phyloP scores from a whole-genome alignment of 2,329 filamentous ascomycete genomes.

The Furcasterigmium sp. region DNA sequence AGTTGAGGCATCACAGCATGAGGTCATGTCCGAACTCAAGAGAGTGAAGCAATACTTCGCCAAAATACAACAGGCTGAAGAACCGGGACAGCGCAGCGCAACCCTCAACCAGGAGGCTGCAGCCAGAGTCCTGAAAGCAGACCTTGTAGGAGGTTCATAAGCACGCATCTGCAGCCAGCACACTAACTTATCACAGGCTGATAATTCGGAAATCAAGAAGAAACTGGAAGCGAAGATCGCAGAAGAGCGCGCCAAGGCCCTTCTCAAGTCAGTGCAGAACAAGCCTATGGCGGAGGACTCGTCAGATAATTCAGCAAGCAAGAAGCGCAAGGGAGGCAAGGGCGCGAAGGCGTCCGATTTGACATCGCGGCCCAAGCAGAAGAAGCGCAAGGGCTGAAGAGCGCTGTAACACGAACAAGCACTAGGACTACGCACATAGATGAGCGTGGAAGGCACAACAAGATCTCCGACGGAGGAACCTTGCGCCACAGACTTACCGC shows the following conservation, averaged over 20 bases:
- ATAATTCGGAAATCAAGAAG: conserved; percentile 45
- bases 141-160: conserved; percentile 53
- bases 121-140: conserved; percentile 75
- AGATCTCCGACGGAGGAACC: no score
- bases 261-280: conserved; percentile 37
- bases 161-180: background rate
- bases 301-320: conserved; percentile 23
- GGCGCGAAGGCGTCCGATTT: background rate
- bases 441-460: no score
- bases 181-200: conserved; percentile 26
- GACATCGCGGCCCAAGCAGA: conserved; percentile 14
- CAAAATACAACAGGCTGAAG: conserved; percentile 80
- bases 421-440: no score
- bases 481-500: no score
- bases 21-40: conserved; percentile 78
- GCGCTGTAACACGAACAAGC: no score
- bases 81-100: conserved; percentile 44
- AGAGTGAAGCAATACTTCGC: conserved; percentile 87
- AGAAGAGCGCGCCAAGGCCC: conserved; percentile 48
- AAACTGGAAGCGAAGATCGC: conserved; percentile 52
- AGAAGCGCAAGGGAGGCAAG: conserved; percentile 15
- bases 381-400: conserved; percentile 17
- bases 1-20: conserved; percentile 75
- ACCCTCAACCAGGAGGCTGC: conserved; percentile 72
- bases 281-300: conserved; percentile 32